Evolutionary conservation across 176 grass and related monocot species (phyloP), one percentile per base, ranked within the genome.

Genomic region (Lolium rigidum): DNA sequence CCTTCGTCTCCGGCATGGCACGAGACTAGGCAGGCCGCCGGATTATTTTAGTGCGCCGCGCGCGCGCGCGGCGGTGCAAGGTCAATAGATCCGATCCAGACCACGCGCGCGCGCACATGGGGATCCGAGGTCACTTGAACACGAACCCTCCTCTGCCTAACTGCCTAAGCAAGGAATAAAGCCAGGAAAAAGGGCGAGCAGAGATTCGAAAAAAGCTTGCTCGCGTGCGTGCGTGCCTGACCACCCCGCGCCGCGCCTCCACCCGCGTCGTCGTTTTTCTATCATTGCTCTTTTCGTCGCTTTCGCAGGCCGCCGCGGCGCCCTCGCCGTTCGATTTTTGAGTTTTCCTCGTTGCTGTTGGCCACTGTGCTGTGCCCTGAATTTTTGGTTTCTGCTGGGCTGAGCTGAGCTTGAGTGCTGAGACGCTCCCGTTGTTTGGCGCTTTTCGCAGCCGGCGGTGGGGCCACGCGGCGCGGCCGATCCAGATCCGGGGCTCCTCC

Each of bases 51-150:
- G 11, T 54, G 10, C 1, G 5, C 1, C 22, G 24, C 69, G 82
- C 60, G 9, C 31, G 31, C 31, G 31, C 31, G 31, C 31, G 31
- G 31, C 31, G 28, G 35, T 62, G 31, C 5, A 1, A 80, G 77
- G 86, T 91, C 90, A 85, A 88, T 72, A 82, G 90, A 91, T 88
- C 89, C 85, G 76, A 82, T 47, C 75, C 50, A 8, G 41, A 24
- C 28, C 80, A 70, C 62, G 79, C n/a, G n/a, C 79, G 22, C 54
- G 41, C 81, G 54, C 81, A 10, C 65, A 22, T 41, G 12, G 18
- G 58, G 10, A 60, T 87, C 85, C 85, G 85, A 62, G 76, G 85
- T 51, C 41, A 76, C 56, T 28, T 0, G 43, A 52, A 3, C 24
- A 31, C 1, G 12, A 17, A 10, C 8, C 1, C 22, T 50, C 41